phyloP scores from a whole-genome alignment of 345 rosid genomes.

The Brassica juncea region DNA sequence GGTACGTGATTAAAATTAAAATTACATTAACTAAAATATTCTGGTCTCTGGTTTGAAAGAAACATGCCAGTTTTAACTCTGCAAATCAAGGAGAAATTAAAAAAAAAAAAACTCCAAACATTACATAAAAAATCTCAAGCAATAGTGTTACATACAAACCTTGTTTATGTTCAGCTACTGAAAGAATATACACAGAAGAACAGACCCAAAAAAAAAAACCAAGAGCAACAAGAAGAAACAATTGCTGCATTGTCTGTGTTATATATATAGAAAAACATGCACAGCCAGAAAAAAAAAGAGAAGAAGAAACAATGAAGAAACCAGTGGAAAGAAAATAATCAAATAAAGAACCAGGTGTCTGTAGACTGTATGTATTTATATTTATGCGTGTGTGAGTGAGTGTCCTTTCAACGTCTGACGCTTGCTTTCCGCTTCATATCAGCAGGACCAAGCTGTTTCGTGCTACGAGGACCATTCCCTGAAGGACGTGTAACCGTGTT shows the following conservation, averaged over 20 bases:
- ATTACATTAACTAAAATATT: not conserved
- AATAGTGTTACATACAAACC: conserved; percentile 27
- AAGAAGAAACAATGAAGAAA: conserved; percentile 27
- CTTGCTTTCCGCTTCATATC: conserved; percentile 67
- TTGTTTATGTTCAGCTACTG: conserved; percentile 35
- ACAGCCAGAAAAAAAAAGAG: conserved; percentile 22
- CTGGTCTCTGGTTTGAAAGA: not conserved
- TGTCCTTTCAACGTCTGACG: conserved; percentile 54
- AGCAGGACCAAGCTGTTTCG: conserved; percentile 53
- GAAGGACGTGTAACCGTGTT: conserved; percentile 59
- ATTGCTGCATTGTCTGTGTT: conserved; percentile 31
- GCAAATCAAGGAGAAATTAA: not conserved
- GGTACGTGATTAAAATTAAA: not conserved
- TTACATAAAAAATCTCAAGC: not conserved
- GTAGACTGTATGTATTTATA: conserved; percentile 27
- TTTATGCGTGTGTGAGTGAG: conserved; percentile 30
- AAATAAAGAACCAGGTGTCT: conserved; percentile 27
- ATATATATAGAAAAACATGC: conserved; percentile 19
- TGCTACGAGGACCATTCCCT: conserved; percentile 52
- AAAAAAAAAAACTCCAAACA: not conserved
- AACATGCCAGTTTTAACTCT: not conserved
- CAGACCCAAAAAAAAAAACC: conserved; percentile 7
- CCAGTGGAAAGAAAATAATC: conserved; percentile 40
- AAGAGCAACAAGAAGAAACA: conserved; percentile 30
- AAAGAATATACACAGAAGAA: conserved; percentile 30